Evolutionary conservation across 2,329 filamentous ascomycete species (phyloP).

Genomic region (Monilinia laxa): DNA sequence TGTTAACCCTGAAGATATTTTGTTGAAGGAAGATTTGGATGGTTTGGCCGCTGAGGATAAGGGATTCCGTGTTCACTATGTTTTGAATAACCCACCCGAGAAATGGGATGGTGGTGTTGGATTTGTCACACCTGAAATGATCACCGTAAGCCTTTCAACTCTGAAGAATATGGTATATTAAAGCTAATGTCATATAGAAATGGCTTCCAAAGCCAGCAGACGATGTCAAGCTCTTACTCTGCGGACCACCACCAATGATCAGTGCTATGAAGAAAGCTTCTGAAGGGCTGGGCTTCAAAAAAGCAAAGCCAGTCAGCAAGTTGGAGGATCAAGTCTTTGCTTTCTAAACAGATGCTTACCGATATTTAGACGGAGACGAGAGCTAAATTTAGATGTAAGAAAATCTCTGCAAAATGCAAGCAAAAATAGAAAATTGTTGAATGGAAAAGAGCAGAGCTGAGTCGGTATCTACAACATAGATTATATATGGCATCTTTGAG

Average conservation of each 20-base stretch:
- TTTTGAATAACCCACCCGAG: conserved; percentile 92
- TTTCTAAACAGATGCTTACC: conserved; percentile 58
- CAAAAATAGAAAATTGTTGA: not conserved
- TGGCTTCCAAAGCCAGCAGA: conserved; percentile 76
- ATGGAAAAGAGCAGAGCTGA: not conserved
- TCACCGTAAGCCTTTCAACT: conserved; percentile 60
- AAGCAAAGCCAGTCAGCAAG: conserved; percentile 94
- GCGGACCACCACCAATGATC: conserved; percentile 95
- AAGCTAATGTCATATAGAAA: conserved; percentile 50
- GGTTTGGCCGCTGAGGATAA: conserved; percentile 72
- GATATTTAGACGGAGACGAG: not conserved
- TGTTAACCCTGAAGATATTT: conserved; percentile 87
- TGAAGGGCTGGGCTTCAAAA: conserved; percentile 84
- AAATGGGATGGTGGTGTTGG: conserved; percentile 90
- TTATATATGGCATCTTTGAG: not conserved
- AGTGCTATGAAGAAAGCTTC: conserved; percentile 95
- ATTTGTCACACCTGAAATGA: conserved; percentile 94
- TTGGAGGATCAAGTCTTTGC: conserved; percentile 97
- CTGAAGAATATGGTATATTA: conserved; percentile 2
- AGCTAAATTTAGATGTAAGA: not conserved
- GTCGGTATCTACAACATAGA: not conserved
- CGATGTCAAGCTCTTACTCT: conserved; percentile 92
- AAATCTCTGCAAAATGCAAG: not conserved
- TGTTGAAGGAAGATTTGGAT: conserved; percentile 90
- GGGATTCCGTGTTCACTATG: conserved; percentile 86